phyloP scores from a whole-genome alignment of 2,329 filamentous ascomycete genomes.

The Hypoxylon sp. region DNA sequence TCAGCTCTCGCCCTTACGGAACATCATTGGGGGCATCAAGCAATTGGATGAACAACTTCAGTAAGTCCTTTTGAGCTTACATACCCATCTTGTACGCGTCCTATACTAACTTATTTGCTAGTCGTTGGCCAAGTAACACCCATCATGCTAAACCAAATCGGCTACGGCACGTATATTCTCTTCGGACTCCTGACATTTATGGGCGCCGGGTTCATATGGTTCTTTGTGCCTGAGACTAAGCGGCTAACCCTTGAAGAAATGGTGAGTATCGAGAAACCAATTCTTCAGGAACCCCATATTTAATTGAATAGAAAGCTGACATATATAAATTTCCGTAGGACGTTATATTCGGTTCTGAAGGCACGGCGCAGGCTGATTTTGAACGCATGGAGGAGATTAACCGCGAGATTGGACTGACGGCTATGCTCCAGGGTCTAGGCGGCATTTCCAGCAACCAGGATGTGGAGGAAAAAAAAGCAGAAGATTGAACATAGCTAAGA shows the following conservation, averaged over 20 bases:
- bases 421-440: conserved; percentile 55
- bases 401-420: conserved; percentile 74
- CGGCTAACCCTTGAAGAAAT: conserved; percentile 76
- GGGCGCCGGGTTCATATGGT: conserved; percentile 74
- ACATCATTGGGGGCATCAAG: conserved; percentile 76
- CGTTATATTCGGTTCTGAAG: conserved; percentile 76
- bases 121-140: conserved; percentile 79
- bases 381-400: conserved; percentile 83
- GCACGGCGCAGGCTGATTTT: conserved; percentile 75
- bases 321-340: conserved; percentile 60
- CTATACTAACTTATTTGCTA: conserved; percentile 59
- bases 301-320: neutral
- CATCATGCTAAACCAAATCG: conserved; percentile 74
- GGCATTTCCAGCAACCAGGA: conserved; percentile 46
- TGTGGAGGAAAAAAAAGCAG: conserved; percentile 47
- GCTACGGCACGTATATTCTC: conserved; percentile 80
- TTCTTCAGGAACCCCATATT: neutral
- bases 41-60: conserved; percentile 73
- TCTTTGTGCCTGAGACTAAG: conserved; percentile 76
- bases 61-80: conserved; percentile 30
- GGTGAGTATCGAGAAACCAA: conserved; percentile 55
- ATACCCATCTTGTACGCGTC: neutral
- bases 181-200: conserved; percentile 76
- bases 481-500: conserved; percentile 37
- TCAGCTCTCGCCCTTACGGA: conserved; percentile 78